Evolutionary conservation across 805 yeast genomes (phyloP).

Genomic region (Pichia pseudocactophila): DNA sequence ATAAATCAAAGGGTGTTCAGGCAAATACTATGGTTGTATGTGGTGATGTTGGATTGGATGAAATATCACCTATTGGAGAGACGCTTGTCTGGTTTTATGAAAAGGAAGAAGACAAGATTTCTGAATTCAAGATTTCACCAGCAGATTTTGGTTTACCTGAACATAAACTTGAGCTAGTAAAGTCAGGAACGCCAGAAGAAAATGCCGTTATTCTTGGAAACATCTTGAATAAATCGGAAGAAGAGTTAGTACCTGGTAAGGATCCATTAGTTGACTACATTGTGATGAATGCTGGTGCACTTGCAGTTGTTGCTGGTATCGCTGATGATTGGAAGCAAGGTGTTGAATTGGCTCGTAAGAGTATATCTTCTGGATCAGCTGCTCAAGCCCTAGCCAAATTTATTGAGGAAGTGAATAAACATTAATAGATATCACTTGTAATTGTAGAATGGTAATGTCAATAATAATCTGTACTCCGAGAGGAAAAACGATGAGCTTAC

Average conservation of each 20-base stretch:
- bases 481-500: too few species aligned
- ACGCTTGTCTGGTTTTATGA: conserved; percentile 69
- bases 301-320: conserved; percentile 69
- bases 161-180: conserved; percentile 59
- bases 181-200: conserved; percentile 79
- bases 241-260: conserved; percentile 31
- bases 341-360: conserved; percentile 57
- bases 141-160: conserved; percentile 72
- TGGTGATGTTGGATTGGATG: conserved; percentile 90
- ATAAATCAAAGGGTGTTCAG: conserved; percentile 35
- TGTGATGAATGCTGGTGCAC: conserved; percentile 79
- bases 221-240: conserved; percentile 36
- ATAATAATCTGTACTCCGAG: too few species aligned
- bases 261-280: conserved; percentile 82
- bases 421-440: conserved; percentile 8
- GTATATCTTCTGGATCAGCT: conserved; percentile 66
- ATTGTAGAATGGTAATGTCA: too few species aligned
- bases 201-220: conserved; percentile 56
- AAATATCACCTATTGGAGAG: conserved; percentile 81
- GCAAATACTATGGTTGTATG: conserved; percentile 74
- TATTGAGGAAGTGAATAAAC: conserved; percentile 28
- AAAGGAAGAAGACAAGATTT: conserved; percentile 32
- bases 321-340: conserved; percentile 71
- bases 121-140: conserved; percentile 46
- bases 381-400: conserved; percentile 47